Evolutionary conservation across 2,329 filamentous ascomycete species (phyloP), one percentile per base, ranked within the genome.

Genomic region (Colletotrichum euphorbiae): DNA sequence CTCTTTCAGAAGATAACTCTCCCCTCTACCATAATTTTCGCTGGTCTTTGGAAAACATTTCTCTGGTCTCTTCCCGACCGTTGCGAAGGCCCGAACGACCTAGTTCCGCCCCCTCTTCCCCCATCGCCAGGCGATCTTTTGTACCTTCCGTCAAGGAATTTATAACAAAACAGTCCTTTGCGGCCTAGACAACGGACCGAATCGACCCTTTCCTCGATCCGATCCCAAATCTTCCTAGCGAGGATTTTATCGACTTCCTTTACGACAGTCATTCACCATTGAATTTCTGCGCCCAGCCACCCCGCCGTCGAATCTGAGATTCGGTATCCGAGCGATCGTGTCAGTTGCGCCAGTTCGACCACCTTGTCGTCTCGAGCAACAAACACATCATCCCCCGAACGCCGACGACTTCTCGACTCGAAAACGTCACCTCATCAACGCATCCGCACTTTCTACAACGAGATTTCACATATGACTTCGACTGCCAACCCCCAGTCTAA

Each of bases 401-500:
- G 48, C 43, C 50, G 52, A 67, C 64, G 50, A 46, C 50, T 33
- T 17, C 21, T 54, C 36, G 24, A 17, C 45, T 24, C n/a, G 51
- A 55, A 52, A 42, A 46, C 60, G 52, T 33, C 61, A 43, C 45
- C 28, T 58, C 62, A 57, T 56, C 58, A 69, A 67, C 68, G 59
- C 65, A 38, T 43, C 45, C 43, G 48, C 31, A 61, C 48, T 55
- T 65, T 60, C 46, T 50, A 70, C 69, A 62, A 69, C 75, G 72
- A 75, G 72, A 74, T 74, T 74, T 78, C 77, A 78, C 81, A 81
- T 87, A 89, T 89, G 87, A 89, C 86, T 85, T 88, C 87, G 80
- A 80, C 85, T 85, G 84, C 83, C 73, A 83, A 80, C 77, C 80
- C 84, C 80, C 82, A 84, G 78, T 84, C 81, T 77, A 84, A 79